Evolutionary conservation across 2,329 filamentous ascomycete genomes (phyloP).

Genomic region (Ophiostoma tasmaniense): DNA sequence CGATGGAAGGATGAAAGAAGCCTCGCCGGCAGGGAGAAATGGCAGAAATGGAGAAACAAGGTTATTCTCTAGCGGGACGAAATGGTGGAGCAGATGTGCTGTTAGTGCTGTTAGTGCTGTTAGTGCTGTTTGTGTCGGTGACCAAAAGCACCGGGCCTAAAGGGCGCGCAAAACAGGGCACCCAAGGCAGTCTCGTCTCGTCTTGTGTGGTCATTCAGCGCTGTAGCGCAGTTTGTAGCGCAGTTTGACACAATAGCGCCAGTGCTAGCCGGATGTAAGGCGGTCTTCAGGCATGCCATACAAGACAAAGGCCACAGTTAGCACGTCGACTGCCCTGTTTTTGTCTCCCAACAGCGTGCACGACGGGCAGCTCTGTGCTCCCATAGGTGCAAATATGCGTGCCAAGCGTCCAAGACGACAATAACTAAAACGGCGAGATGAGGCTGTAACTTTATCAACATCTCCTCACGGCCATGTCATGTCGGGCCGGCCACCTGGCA

Average conservation of each 20-base stretch:
- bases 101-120: neutral
- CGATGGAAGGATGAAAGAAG: neutral
- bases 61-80: neutral
- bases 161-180: neutral
- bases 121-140: neutral
- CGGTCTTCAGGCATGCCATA: too few species aligned
- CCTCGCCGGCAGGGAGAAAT: neutral
- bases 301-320: too few species aligned
- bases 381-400: neutral
- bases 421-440: neutral
- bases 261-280: too few species aligned
- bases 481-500: constrained; percentile 11
- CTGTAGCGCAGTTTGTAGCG: too few species aligned
- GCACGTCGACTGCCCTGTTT: too few species aligned
- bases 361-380: neutral
- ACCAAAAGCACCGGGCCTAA: neutral
- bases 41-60: neutral
- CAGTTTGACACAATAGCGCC: too few species aligned
- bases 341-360: neutral
- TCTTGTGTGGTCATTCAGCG: neutral
- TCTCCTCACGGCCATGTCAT: constrained; percentile 6
- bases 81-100: neutral
- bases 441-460: neutral
- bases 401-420: neutral
- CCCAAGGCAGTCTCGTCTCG: neutral